phyloP scores from a whole-genome alignment of 495 filamentous ascomycete genomes.

The Neurospora sp. region DNA sequence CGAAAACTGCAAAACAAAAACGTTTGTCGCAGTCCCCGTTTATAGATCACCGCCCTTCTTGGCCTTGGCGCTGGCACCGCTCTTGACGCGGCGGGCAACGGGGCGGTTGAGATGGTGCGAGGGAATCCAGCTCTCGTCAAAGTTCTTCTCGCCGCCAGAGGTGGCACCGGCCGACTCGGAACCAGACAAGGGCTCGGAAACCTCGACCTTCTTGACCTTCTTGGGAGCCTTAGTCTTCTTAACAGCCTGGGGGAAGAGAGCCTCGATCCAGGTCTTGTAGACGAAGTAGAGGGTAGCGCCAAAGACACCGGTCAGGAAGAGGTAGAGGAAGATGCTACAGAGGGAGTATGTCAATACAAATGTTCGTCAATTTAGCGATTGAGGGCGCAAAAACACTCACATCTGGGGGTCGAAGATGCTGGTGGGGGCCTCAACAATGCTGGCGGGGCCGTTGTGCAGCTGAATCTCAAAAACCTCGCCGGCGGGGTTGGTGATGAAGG shows the following conservation, averaged over 20 bases:
- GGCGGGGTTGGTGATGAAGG: constrained; percentile 58
- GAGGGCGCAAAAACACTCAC: constrained; percentile 41
- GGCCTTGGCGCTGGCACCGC: constrained; percentile 50
- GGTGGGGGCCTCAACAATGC: constrained; percentile 82
- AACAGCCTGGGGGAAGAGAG: constrained; percentile 90
- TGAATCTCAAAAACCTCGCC: constrained; percentile 62
- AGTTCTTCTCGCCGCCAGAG: constrained; percentile 53
- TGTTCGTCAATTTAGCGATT: not conserved
- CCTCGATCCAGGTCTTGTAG: constrained; percentile 93
- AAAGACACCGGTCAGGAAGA: constrained; percentile 73
- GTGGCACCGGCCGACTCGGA: constrained; percentile 64
- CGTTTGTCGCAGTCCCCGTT: not conserved
- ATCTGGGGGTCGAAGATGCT: constrained; percentile 95
- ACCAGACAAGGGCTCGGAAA: constrained; percentile 51
- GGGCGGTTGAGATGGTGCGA: constrained; percentile 83
- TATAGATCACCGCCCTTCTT: constrained; percentile 20
- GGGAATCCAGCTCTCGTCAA: constrained; percentile 96
- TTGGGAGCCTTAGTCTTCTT: constrained; percentile 45
- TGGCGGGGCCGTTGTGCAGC: constrained; percentile 80
- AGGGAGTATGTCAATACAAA: constrained; percentile 1
- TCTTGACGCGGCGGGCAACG: constrained; percentile 69
- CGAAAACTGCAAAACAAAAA: constrained; percentile 1
- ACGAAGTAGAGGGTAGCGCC: constrained; percentile 82
- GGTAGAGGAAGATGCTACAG: constrained; percentile 86
- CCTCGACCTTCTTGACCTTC: constrained; percentile 48